A percentile compares a stretch with the other conserved stretches of the same genome.
These are phyloP conservation scores for Helotiales sp. DNA, from an alignment of 2,329 filamentous ascomycete genomes.

Conservation along the genomic window DNA sequence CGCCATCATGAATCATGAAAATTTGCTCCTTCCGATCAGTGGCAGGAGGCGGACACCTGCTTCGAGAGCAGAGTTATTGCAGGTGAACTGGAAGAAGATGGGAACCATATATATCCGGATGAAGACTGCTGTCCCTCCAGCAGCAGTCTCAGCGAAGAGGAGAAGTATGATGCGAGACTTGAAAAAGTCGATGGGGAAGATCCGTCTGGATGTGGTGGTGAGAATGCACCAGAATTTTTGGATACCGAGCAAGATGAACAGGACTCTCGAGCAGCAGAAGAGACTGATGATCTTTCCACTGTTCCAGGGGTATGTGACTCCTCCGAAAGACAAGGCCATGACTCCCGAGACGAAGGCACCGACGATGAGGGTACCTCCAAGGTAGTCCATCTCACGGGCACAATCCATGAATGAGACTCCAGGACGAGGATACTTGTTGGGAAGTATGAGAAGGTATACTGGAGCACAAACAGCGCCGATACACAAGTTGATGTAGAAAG, in stretches of 20 bases:
- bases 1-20: conserved; percentile 36
- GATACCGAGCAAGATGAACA: conserved; percentile 25
- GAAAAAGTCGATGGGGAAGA: conserved; percentile 36
- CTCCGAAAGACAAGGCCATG: conserved; percentile 38
- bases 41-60: conserved; percentile 40
- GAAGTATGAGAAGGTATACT: conserved; percentile 45
- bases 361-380: conserved; percentile 34
- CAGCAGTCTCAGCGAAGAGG: conserved; percentile 38
- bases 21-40: too few relatives aligned
- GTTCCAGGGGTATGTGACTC: conserved; percentile 34
- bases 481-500: conserved; percentile 50
- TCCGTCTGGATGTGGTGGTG: conserved; percentile 27
- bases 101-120: conserved; percentile 41
- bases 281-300: conserved; percentile 29
- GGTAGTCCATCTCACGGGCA: conserved; percentile 29
- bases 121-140: conserved; percentile 26
- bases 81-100: conserved; percentile 53
- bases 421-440: conserved; percentile 37
- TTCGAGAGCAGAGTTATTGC: conserved; percentile 48
- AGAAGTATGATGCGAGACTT: conserved; percentile 39
- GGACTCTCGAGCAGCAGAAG: conserved; percentile 46
- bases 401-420: conserved; percentile 26
- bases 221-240: conserved; percentile 32
- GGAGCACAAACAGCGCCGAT: conserved; percentile 42
- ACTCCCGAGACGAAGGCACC: conserved; percentile 36